Percentiles rank a stretch among this genome's conserved stretches.
Evolutionary conservation across 371 early-diverging fungal genomes (phyloP).

Genomic region (Mortierella sp.): DNA sequence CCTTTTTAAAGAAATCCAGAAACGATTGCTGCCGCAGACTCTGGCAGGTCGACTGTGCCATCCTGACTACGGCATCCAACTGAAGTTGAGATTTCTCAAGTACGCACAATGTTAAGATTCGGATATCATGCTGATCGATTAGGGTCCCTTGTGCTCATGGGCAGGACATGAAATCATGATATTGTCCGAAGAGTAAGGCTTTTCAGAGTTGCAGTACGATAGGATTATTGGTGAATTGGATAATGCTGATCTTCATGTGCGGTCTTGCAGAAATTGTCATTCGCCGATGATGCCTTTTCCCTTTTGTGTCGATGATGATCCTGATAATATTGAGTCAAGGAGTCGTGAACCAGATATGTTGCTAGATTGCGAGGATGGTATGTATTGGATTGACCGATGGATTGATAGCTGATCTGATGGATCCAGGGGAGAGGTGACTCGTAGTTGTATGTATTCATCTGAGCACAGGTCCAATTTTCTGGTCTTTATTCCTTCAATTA

Average conservation of each 20-base stretch:
- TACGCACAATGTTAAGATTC: background rate
- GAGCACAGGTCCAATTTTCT: background rate
- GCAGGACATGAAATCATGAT: background rate
- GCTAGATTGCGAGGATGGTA: constrained; percentile 10
- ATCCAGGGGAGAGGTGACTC: background rate
- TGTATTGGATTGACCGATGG: constrained; percentile 23
- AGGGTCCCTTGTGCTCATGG: background rate
- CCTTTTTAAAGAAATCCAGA: constrained; percentile 6
- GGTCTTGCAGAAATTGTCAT: background rate
- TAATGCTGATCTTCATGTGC: background rate
- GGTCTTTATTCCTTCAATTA: background rate
- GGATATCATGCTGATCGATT: background rate
- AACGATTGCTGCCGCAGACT: constrained; percentile 3
- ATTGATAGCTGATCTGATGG: constrained; percentile 7
- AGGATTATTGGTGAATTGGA: background rate
- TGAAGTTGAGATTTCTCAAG: background rate
- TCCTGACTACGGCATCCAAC: constrained; percentile 15
- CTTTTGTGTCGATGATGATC: constrained; percentile 6
- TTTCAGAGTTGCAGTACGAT: background rate
- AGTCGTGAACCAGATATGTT: background rate
- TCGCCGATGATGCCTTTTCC: background rate
- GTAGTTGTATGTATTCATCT: background rate
- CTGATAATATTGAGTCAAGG: background rate
- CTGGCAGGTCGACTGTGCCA: constrained; percentile 19
- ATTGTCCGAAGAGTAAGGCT: background rate